phyloP scores from a whole-genome alignment of 202 grass and related monocot species.

The Carex sylvatica region DNA sequence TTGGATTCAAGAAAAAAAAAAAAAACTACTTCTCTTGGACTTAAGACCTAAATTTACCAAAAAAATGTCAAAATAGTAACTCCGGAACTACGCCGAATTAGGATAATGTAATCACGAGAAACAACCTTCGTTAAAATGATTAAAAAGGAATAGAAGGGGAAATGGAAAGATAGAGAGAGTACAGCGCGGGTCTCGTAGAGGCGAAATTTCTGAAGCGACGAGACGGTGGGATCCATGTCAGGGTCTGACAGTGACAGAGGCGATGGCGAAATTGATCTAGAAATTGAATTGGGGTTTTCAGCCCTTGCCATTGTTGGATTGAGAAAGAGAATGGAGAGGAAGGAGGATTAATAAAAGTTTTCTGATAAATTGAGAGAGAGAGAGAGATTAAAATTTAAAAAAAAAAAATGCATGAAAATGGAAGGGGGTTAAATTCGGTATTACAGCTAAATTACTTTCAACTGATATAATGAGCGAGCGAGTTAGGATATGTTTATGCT shows the following conservation, averaged over 20 bases:
- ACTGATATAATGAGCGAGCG: no score
- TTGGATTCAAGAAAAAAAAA: neutral
- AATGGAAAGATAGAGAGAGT: constrained; percentile 1
- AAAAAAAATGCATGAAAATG: no score
- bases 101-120: neutral
- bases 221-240: constrained; percentile 35
- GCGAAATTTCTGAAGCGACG: constrained; percentile 81
- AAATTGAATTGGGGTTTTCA: constrained; percentile 38
- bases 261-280: constrained; percentile 13
- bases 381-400: no score
- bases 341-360: neutral
- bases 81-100: neutral
- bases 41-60: neutral
- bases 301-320: constrained; percentile 38
- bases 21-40: neutral
- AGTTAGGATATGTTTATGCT: no score
- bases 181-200: constrained; percentile 92
- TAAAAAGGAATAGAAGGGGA: neutral
- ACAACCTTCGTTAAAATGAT: neutral
- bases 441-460: no score
- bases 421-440: no score
- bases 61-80: neutral
- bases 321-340: neutral
- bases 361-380: no score
- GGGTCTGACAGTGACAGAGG: constrained; percentile 30